Percentiles rank a stretch among this genome's conserved stretches.
Evolutionary conservation across 257 asterid species (phyloP).

Genomic region (Jacaranda copaia): DNA sequence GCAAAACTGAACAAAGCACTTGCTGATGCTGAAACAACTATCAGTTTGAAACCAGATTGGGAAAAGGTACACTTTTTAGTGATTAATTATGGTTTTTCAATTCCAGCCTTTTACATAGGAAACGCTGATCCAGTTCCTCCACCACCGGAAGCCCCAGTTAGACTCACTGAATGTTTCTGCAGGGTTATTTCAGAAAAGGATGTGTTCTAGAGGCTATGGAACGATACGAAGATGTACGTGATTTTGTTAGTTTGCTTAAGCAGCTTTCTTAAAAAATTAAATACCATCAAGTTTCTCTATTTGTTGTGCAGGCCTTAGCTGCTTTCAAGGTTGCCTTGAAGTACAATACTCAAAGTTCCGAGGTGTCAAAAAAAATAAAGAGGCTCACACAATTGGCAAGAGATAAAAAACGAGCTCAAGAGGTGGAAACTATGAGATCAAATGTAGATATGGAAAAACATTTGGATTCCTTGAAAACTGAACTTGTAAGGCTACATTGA

Average conservation of each 20-base stretch:
- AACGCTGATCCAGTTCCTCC: background rate
- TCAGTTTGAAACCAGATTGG: conserved; percentile 93
- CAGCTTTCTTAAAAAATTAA: conserved; percentile 15
- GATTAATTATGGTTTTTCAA: background rate
- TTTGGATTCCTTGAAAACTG: conserved; percentile 73
- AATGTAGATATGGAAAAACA: conserved; percentile 83
- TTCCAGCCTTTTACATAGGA: conserved; percentile 8
- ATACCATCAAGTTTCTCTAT: conserved; percentile 19
- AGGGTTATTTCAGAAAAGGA: conserved; percentile 99
- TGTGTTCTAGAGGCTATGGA: conserved; percentile 96
- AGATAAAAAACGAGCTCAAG: conserved; percentile 83
- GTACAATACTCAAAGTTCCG: conserved; percentile 85
- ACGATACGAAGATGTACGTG: conserved; percentile 83
- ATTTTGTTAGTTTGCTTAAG: conserved; percentile 31
- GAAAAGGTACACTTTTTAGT: conserved; percentile 69
- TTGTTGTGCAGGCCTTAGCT: conserved; percentile 70
- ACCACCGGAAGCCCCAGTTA: no score
- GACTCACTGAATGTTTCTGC: conserved; percentile 44
- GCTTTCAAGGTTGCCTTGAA: conserved; percentile 81
- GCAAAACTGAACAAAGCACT: conserved; percentile 93
- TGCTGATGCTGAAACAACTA: conserved; percentile 88
- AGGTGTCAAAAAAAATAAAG: conserved; percentile 88
- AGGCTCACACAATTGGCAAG: conserved; percentile 76
- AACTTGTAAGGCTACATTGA: conserved; percentile 47
- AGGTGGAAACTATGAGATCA: conserved; percentile 77